Conservation (phyloP, 169 alveolate species). For the Blepharisma undulans region DNA sequence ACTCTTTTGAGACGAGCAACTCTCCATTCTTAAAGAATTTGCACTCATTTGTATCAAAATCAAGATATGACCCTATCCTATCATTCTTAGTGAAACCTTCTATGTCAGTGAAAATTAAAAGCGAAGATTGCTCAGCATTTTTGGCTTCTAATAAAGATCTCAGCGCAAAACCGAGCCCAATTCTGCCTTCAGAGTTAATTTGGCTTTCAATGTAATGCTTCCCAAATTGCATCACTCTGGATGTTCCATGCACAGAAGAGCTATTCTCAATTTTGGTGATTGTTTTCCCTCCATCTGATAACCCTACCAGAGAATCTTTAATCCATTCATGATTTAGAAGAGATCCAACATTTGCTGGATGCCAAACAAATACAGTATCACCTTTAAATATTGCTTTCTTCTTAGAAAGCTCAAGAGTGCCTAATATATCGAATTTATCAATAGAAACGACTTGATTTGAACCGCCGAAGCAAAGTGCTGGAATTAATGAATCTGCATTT, state of each 20-base stretch:
- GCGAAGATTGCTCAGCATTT: background rate
- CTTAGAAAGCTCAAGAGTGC: too few relatives aligned
- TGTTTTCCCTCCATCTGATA: too few relatives aligned
- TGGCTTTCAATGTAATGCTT: background rate
- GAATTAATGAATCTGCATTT: background rate
- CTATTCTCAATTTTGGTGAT: background rate
- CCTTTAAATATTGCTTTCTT: too few relatives aligned
- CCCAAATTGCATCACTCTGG: background rate
- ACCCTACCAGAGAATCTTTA: too few relatives aligned
- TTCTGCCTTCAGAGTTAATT: background rate
- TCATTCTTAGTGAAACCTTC: background rate
- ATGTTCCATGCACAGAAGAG: background rate
- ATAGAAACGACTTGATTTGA: too few relatives aligned
- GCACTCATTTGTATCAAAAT: background rate
- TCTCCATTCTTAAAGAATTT: conserved; percentile 1
- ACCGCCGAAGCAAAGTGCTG: conserved; percentile 38
- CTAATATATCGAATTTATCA: too few relatives aligned
- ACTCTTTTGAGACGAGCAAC: too few relatives aligned
- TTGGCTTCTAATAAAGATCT: background rate
- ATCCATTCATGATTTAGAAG: too few relatives aligned
- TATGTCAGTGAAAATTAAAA: too few relatives aligned
- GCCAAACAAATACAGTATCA: too few relatives aligned
- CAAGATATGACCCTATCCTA: background rate
- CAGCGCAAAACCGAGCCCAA: conserved; percentile 2
- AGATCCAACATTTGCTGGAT: too few relatives aligned